Conservation (phyloP, 2,329 filamentous ascomycete species). For the Colletotrichum incanum region DNA sequence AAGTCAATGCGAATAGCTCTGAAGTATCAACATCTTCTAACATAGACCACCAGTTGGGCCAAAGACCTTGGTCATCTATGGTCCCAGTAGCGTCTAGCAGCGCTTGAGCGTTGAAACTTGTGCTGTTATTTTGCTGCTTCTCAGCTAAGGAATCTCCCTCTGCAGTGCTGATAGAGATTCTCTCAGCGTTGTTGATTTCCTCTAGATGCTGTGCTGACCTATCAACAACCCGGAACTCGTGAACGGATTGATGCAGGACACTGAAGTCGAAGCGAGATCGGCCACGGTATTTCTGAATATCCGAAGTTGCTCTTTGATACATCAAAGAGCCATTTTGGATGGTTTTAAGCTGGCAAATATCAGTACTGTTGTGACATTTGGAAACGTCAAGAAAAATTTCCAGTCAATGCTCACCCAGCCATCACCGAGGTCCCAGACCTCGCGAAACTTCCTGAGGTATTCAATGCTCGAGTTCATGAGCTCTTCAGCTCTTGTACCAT, state of each 20-base stretch:
- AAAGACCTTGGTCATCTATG: slow-evolving; percentile 37
- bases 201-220: slow-evolving; percentile 51
- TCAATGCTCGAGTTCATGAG: slow-evolving; percentile 47
- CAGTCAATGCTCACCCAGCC: slow-evolving; percentile 47
- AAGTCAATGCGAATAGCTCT: slow-evolving; percentile 25
- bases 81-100: slow-evolving; percentile 23
- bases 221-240: slow-evolving; percentile 52
- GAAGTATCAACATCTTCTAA: slow-evolving; percentile 40
- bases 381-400: not conserved
- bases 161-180: slow-evolving; percentile 1
- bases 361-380: not conserved
- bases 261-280: slow-evolving; percentile 50
- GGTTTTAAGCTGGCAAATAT: slow-evolving; percentile 28
- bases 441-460: slow-evolving; percentile 49
- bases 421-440: slow-evolving; percentile 51
- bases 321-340: slow-evolving; percentile 47
- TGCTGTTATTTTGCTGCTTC: not conserved
- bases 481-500: slow-evolving; percentile 47
- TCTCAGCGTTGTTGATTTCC: slow-evolving; percentile 50
- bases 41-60: slow-evolving; percentile 45
- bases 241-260: slow-evolving; percentile 50
- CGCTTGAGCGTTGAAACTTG: not conserved
- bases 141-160: not conserved
- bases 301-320: slow-evolving; percentile 47
- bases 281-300: slow-evolving; percentile 46